Percentiles rank a stretch among this genome's conserved stretches.
These are phyloP conservation scores for Trifolium subterraneum DNA, from an alignment of 306 rosid genomes.

Conservation along the genomic window DNA sequence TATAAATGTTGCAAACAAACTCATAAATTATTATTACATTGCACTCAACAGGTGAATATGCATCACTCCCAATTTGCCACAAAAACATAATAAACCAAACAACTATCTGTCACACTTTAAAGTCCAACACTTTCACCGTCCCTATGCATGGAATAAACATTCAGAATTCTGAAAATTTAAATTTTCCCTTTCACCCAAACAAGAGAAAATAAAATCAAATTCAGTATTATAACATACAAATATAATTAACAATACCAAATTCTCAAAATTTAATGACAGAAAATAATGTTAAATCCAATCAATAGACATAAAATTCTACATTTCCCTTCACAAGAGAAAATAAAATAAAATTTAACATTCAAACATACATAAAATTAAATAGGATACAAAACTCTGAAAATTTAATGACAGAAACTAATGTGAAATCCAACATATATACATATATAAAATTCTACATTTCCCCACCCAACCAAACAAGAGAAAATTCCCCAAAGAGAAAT, in stretches of 20 bases:
- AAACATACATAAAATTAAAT: background rate
- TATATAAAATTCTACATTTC: background rate
- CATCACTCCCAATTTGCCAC: no score
- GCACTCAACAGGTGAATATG: no score
- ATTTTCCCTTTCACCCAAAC: background rate
- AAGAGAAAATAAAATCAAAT: background rate
- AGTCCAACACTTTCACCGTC: no score
- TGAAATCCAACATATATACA: background rate
- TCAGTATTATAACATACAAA: background rate
- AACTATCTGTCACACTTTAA: no score
- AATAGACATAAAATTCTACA: background rate
- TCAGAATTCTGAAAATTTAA: no score
- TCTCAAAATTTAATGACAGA: background rate
- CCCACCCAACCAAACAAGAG: constrained; percentile 14
- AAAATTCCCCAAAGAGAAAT: background rate
- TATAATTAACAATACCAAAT: background rate
- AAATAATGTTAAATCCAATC: background rate
- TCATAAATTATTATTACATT: no score
- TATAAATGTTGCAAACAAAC: no score
- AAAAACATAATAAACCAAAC: no score
- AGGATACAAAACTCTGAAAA: constrained; percentile 7
- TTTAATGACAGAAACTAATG: background rate
- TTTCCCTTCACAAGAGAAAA: background rate
- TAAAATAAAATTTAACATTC: background rate
- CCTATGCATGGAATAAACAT: no score